Base-by-base conservation (phyloP, 2,329 filamentous ascomycete species). In the Neoscytalidium dimidiatum region DNA sequence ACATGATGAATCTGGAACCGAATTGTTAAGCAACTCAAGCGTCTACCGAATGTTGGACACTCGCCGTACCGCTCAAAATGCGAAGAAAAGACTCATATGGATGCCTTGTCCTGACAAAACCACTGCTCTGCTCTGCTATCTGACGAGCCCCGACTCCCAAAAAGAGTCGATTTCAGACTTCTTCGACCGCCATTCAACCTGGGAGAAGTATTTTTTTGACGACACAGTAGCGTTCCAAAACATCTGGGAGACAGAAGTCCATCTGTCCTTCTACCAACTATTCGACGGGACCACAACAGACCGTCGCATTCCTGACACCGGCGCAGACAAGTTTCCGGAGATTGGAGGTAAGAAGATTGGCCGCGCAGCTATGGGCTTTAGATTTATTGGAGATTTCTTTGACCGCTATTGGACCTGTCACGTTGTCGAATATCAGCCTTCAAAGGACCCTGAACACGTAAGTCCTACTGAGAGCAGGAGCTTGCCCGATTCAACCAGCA, bases 341-440 rank as follows among this genome's bases (percentile, higher is more conserved):
- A 44, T 29, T 11, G 33, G 35, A 21, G 31, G 33, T 1, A n/a
- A 51, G 8, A 19, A 29, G n/a, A 19, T 74, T 19, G 41, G 64
- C 5, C 66, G 67, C 46, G 68, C 67, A 0, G 66, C 69, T 0
- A 68, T 69, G 26, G 66, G 73, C 0, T 77, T 76, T 38, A 69
- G 71, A 6, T 73, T 77, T 33, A 43, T 65, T 7, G 74, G 74
- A 3, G 73, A 77, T 63, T 73, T 74, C 41, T 75, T 73, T 26
- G 74, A 77, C 46, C 70, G 74, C 0, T 75, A 71, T 38, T 76
- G 74, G 74, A 77, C 74, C 1, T 74, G 73, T 41, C 68, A 72
- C 51, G 60, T 72, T n/a, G 60, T 74, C 14, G 66, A 75, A 51
- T 48, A 67, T 35, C 19, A 64, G 6, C 62, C 65, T 31, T 9